phyloP scores from a whole-genome alignment of 192 early-diverging fungal species.

The Entomortierella lignicola region DNA sequence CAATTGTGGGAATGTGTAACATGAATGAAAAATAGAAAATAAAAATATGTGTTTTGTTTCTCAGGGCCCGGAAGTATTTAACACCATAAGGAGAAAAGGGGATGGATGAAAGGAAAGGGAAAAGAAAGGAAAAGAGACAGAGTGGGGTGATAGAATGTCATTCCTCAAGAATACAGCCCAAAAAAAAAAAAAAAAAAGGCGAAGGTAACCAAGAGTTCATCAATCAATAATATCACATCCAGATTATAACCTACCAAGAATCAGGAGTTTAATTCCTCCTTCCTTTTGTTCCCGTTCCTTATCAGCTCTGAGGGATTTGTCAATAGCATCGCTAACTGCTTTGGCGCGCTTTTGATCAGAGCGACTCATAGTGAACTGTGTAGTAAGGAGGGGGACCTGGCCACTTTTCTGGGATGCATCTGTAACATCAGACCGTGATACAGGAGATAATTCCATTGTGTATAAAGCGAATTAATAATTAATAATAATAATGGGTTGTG shows the following conservation, averaged over 20 bases:
- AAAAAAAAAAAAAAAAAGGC: background rate
- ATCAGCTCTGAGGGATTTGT: slow-evolving; percentile 57
- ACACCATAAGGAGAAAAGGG: too few species aligned
- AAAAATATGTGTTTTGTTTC: too few species aligned
- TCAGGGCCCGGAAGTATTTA: too few species aligned
- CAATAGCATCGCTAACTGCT: slow-evolving; percentile 64
- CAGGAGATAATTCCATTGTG: slow-evolving; percentile 29
- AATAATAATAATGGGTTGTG: too few species aligned
- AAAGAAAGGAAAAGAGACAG: background rate
- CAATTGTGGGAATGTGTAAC: background rate
- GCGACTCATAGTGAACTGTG: slow-evolving; percentile 18
- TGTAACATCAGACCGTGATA: slow-evolving; percentile 6
- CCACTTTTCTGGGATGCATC: background rate
- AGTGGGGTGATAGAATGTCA: slow-evolving; percentile 9
- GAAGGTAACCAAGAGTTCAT: background rate
- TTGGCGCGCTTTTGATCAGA: slow-evolving; percentile 57
- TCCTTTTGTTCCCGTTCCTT: slow-evolving; percentile 47
- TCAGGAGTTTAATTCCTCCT: slow-evolving; percentile 54
- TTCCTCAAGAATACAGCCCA: background rate
- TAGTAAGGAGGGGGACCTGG: slow-evolving; percentile 13
- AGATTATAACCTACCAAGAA: slow-evolving; percentile 48
- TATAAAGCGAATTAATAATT: too few species aligned
- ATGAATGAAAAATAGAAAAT: background rate
- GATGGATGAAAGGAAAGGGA: too few species aligned
- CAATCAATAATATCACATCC: background rate